Conservation (phyloP, 306 rosid species). For the Acacia acuminata region DNA sequence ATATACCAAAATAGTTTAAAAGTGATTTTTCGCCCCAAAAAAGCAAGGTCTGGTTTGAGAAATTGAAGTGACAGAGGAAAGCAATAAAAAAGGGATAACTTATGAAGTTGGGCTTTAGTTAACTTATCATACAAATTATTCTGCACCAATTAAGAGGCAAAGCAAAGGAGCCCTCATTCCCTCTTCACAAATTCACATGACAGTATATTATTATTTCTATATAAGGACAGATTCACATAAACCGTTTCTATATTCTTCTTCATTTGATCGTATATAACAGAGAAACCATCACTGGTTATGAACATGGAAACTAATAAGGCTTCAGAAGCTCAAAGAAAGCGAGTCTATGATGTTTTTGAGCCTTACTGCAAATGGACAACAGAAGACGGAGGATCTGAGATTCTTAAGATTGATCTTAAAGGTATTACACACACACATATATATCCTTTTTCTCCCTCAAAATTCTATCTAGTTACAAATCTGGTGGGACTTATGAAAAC, state of each 20-base stretch:
- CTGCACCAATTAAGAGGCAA: background rate
- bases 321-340: conserved; percentile 23
- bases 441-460: too few relatives aligned
- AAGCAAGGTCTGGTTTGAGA: background rate
- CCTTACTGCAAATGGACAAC: conserved; percentile 56
- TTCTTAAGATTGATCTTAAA: conserved; percentile 44
- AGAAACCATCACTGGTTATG: background rate
- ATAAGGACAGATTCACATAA: background rate
- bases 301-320: conserved; percentile 37
- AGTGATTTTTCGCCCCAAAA: background rate
- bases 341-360: conserved; percentile 51
- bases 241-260: conserved; percentile 24
- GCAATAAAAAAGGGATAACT: background rate
- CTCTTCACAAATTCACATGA: conserved; percentile 2
- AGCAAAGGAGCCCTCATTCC: background rate
- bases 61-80: background rate
- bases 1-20: background rate
- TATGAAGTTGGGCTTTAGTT: background rate
- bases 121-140: background rate
- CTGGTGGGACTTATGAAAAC: background rate
- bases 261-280: conserved; percentile 3
- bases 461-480: background rate
- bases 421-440: conserved; percentile 25
- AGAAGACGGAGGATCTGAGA: conserved; percentile 24
- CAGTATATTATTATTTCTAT: background rate